A percentile compares a stretch with the other conserved stretches of the same genome.
phyloP scores from a whole-genome alignment of 2,329 filamentous ascomycete species.

The Pestalotiopsis sp. region DNA sequence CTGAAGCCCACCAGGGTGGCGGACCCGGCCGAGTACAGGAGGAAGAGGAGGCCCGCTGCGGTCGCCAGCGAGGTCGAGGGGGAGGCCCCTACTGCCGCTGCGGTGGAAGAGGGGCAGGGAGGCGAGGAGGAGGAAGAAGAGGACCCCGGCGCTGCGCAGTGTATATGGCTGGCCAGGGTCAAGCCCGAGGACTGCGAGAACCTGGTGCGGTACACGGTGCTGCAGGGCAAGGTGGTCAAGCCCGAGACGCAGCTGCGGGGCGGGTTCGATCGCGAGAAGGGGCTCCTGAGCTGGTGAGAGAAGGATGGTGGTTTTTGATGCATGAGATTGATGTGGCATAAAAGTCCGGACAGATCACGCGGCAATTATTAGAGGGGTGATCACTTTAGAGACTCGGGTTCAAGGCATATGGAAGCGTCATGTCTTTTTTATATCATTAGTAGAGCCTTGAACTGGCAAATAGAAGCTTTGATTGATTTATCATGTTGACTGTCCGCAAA shows the following conservation, averaged over 20 bases:
- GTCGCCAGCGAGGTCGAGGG: constrained; percentile 26
- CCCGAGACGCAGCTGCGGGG: constrained; percentile 82
- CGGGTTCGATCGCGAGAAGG: constrained; percentile 83
- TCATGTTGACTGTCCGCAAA: background rate
- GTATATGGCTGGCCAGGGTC: constrained; percentile 89
- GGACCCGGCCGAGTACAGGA: constrained; percentile 29
- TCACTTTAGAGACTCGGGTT: background rate
- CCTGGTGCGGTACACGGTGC: constrained; percentile 82
- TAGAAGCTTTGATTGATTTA: background rate
- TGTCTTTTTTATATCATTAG: background rate
- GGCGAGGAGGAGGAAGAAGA: constrained; percentile 27
- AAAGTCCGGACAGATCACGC: background rate
- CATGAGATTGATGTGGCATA: background rate
- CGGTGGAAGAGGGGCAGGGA: constrained; percentile 16
- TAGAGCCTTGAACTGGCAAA: background rate
- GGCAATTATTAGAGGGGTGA: background rate
- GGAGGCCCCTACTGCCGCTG: background rate
- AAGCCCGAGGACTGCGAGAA: constrained; percentile 91
- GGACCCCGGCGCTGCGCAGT: constrained; percentile 73
- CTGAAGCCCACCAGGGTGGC: constrained; percentile 30
- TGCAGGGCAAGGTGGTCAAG: constrained; percentile 94
- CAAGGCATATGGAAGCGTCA: background rate
- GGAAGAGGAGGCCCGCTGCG: constrained; percentile 33
- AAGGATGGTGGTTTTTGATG: background rate
- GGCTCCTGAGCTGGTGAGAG: constrained; percentile 83